Evolutionary conservation across 176 grass and related monocot species (phyloP).

Genomic region (Triticum dicoccoides): DNA sequence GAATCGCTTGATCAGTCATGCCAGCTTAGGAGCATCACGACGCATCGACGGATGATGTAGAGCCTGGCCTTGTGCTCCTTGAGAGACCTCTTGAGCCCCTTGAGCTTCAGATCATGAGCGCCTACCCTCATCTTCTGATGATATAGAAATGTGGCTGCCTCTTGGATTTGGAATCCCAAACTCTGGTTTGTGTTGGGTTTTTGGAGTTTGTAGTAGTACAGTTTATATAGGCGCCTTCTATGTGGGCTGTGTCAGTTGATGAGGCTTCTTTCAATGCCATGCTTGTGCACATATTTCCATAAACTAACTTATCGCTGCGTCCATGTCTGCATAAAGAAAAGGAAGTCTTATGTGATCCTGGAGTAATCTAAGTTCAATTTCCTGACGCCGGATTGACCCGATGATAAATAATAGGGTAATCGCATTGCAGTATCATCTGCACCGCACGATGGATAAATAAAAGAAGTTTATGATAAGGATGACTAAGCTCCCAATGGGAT

Average conservation of each 20-base stretch:
- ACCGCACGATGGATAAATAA: background rate
- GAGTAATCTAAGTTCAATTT: constrained; percentile 6
- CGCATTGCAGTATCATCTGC: background rate
- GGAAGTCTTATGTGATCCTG: constrained; percentile 19
- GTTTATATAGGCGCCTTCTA: constrained; percentile 38
- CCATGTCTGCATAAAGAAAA: constrained; percentile 25
- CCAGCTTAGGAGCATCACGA: constrained; percentile 58
- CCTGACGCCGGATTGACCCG: constrained; percentile 14
- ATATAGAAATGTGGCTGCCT: background rate
- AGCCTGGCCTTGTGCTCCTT: constrained; percentile 60
- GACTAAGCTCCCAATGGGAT: background rate
- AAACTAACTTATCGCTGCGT: constrained; percentile 22
- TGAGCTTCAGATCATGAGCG: constrained; percentile 39
- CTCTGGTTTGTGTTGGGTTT: background rate
- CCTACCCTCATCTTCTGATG: constrained; percentile 33
- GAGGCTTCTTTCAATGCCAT: constrained; percentile 14
- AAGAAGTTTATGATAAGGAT: background rate
- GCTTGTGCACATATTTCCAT: background rate
- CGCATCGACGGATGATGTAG: constrained; percentile 60
- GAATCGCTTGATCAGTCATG: constrained; percentile 35
- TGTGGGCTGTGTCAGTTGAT: constrained; percentile 32
- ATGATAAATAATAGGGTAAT: background rate
- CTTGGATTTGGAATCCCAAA: background rate
- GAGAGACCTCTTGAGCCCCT: constrained; percentile 51
- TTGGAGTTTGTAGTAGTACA: background rate